phyloP scores from a whole-genome alignment of 176 grass and related monocot species.

The Saccharum spontaneum region DNA sequence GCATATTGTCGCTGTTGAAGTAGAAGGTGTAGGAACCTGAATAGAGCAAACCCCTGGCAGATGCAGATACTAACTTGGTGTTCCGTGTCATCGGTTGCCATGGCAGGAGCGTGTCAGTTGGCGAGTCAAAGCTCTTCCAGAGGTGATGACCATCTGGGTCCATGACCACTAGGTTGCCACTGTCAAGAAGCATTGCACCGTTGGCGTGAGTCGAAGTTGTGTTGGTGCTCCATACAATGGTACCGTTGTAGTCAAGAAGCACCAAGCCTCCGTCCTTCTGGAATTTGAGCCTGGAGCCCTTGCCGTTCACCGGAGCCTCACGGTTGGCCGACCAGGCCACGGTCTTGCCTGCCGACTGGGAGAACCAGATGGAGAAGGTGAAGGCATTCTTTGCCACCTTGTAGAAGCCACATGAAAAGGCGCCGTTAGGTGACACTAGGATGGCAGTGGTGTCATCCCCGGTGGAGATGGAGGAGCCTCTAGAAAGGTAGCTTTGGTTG shows the following conservation, averaged over 20 bases:
- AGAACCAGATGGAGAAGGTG: constrained; percentile 64
- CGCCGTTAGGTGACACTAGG: constrained; percentile 41
- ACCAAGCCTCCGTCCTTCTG: not conserved
- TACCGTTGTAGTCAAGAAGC: constrained; percentile 46
- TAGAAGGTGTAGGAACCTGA: constrained; percentile 54
- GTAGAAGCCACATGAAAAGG: constrained; percentile 68
- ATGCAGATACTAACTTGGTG: constrained; percentile 41
- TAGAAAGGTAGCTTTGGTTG: constrained; percentile 10
- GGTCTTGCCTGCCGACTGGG: constrained; percentile 15
- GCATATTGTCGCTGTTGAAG: constrained; percentile 40
- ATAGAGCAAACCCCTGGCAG: constrained; percentile 29
- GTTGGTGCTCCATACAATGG: constrained; percentile 38
- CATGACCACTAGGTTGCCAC: constrained; percentile 38
- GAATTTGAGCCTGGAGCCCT: constrained; percentile 41
- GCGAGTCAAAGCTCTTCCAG: constrained; percentile 54
- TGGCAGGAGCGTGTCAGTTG: constrained; percentile 54
- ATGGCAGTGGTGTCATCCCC: constrained; percentile 4
- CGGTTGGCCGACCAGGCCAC: constrained; percentile 66
- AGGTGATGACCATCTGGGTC: not conserved
- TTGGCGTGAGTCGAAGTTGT: not conserved
- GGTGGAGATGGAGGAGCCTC: constrained; percentile 26
- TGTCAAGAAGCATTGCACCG: constrained; percentile 29
- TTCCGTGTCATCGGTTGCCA: constrained; percentile 42
- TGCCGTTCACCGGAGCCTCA: constrained; percentile 51
- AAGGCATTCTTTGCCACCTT: constrained; percentile 55